Conservation (phyloP, 163 green algal species). For the Scenedesmus sp. region DNA sequence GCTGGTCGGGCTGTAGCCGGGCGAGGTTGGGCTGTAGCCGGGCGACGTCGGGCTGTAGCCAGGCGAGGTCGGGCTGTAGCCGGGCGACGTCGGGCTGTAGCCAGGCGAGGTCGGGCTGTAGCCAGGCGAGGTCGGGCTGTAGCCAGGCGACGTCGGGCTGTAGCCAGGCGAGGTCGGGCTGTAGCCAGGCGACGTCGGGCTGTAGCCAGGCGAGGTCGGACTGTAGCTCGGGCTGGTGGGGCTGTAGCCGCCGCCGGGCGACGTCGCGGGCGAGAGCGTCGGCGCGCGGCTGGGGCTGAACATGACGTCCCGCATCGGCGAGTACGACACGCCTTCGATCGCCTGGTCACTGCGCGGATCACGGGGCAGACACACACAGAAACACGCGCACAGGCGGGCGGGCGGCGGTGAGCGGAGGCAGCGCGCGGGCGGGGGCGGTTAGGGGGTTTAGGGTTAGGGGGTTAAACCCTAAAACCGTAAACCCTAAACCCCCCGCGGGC, state of each 20-base stretch:
- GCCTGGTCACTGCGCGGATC: too few species aligned
- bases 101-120: constrained; percentile 76
- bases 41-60: constrained; percentile 62
- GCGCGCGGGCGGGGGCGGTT: too few species aligned
- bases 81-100: constrained; percentile 78
- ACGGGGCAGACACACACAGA: too few species aligned
- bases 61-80: constrained; percentile 76
- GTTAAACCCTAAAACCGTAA: too few species aligned
- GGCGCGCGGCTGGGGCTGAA: constrained; percentile 60
- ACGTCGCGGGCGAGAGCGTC: constrained; percentile 68
- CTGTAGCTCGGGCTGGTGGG: constrained; percentile 58
- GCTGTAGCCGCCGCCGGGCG: constrained; percentile 64
- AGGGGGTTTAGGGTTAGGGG: too few species aligned
- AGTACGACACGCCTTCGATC: too few species aligned
- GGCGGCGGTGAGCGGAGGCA: too few species aligned
- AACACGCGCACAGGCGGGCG: too few species aligned
- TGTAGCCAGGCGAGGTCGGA: constrained; percentile 69
- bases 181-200: constrained; percentile 65
- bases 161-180: constrained; percentile 76
- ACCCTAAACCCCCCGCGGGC: constrained; percentile 33
- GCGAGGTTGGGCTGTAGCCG: constrained; percentile 67
- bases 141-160: constrained; percentile 68
- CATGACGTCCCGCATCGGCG: constrained; percentile 45
- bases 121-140: constrained; percentile 73
- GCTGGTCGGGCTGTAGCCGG: constrained; percentile 64